Conservation (phyloP, 306 rosid genomes). For the Citrullus mucosospermus region DNA sequence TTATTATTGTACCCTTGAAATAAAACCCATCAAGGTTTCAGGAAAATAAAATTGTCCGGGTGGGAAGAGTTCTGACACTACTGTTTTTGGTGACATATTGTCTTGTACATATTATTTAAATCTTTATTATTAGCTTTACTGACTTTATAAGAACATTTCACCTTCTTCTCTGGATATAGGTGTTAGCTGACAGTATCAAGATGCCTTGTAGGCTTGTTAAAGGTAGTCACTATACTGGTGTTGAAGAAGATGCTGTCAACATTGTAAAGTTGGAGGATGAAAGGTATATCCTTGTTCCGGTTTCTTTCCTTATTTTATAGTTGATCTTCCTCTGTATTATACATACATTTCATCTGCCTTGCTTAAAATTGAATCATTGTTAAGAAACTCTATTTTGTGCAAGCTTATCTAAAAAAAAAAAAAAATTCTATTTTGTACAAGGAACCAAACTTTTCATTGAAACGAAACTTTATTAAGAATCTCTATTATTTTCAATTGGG, state of each 20-base stretch:
- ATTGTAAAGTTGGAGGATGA: constrained; percentile 89
- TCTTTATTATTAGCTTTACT: background rate
- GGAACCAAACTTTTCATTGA: background rate
- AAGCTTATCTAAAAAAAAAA: background rate
- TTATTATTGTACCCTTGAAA: background rate
- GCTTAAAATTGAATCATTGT: background rate
- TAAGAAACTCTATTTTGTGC: no score
- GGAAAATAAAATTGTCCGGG: background rate
- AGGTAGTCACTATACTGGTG: constrained; percentile 96
- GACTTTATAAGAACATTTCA: constrained; percentile 4
- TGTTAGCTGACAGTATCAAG: constrained; percentile 80
- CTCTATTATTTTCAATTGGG: background rate
- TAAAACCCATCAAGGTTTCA: background rate
- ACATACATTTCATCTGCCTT: background rate
- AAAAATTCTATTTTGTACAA: no score
- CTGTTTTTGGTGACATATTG: background rate
- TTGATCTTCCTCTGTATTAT: background rate
- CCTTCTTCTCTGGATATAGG: constrained; percentile 43
- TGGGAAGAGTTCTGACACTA: background rate
- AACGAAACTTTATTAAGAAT: background rate
- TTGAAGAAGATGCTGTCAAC: constrained; percentile 92
- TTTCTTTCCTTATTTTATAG: background rate
- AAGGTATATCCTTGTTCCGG: constrained; percentile 36
- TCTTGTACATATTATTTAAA: background rate
- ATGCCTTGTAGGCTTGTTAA: constrained; percentile 97